Evolutionary conservation across 2,329 filamentous ascomycete genomes (phyloP).

Genomic region (Pseudohalonectria lignicola): DNA sequence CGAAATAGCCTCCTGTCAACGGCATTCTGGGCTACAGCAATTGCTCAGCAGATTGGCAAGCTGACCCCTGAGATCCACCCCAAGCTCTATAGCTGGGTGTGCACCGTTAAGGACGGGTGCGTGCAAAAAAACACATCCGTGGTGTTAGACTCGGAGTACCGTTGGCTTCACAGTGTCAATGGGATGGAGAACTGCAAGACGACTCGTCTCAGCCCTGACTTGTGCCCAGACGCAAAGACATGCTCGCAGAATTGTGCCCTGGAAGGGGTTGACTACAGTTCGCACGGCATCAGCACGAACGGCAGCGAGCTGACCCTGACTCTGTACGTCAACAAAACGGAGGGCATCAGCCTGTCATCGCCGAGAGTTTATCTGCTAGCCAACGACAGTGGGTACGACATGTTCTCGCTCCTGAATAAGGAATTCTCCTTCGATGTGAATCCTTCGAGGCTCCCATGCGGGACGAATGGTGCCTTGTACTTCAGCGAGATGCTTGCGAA

Average conservation of each 20-base stretch:
- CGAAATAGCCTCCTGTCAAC: no score
- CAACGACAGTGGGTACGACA: slow-evolving; percentile 34
- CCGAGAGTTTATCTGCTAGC: slow-evolving; percentile 48
- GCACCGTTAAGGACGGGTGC: slow-evolving; percentile 38
- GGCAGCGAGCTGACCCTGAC: slow-evolving; percentile 26
- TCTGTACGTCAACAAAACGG: slow-evolving; percentile 16
- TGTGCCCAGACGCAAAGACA: slow-evolving; percentile 34
- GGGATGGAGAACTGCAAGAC: slow-evolving; percentile 21
- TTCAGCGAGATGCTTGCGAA: slow-evolving; percentile 48
- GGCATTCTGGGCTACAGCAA: background rate
- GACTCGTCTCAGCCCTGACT: slow-evolving; percentile 23
- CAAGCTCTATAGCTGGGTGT: slow-evolving; percentile 35
- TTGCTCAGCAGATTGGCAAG: slow-evolving; percentile 9
- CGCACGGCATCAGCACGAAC: slow-evolving; percentile 18
- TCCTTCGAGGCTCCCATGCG: slow-evolving; percentile 48
- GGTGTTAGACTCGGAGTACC: slow-evolving; percentile 34
- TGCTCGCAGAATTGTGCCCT: slow-evolving; percentile 43
- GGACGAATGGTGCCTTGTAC: slow-evolving; percentile 53
- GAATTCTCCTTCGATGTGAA: slow-evolving; percentile 57
- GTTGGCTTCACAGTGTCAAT: slow-evolving; percentile 28
- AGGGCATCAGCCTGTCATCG: slow-evolving; percentile 13
- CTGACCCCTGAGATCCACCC: slow-evolving; percentile 31
- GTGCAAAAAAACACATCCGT: slow-evolving; percentile 31
- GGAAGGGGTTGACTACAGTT: slow-evolving; percentile 36
- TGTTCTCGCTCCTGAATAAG: slow-evolving; percentile 48